Evolutionary conservation across 495 filamentous ascomycete genomes (phyloP).

Genomic region (Penicillium egyptiacum): DNA sequence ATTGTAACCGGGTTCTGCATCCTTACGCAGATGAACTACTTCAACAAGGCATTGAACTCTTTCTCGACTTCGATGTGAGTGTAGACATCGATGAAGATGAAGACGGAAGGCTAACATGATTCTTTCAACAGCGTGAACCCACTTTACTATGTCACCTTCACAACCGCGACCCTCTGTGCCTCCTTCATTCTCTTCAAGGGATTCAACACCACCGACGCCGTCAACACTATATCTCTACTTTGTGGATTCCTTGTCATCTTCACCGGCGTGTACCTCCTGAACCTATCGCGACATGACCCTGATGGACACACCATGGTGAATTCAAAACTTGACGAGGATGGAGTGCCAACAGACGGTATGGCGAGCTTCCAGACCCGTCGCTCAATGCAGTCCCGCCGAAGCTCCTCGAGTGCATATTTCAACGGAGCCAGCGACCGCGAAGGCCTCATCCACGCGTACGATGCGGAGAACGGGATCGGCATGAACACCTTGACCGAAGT

Average conservation of each 20-base stretch:
- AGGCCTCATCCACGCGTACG: slow-evolving; percentile 80
- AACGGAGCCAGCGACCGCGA: slow-evolving; percentile 63
- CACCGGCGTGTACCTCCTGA: slow-evolving; percentile 93
- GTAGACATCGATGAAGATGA: not conserved
- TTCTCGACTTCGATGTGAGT: slow-evolving; percentile 95
- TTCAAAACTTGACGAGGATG: slow-evolving; percentile 63
- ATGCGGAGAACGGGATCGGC: slow-evolving; percentile 67
- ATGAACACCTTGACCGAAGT: slow-evolving; percentile 70
- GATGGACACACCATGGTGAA: slow-evolving; percentile 70
- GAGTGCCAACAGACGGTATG: slow-evolving; percentile 86
- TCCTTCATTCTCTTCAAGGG: slow-evolving; percentile 97
- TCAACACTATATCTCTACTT: slow-evolving; percentile 91
- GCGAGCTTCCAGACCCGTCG: slow-evolving; percentile 83
- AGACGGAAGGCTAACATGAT: slow-evolving; percentile 28
- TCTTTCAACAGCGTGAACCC: slow-evolving; percentile 78
- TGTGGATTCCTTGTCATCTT: slow-evolving; percentile 97
- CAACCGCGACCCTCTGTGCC: slow-evolving; percentile 88
- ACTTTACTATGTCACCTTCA: slow-evolving; percentile 99
- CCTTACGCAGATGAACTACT: slow-evolving; percentile 98
- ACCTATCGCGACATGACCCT: slow-evolving; percentile 87
- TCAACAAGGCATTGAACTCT: slow-evolving; percentile 96
- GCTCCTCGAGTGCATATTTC: slow-evolving; percentile 56
- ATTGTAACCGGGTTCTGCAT: slow-evolving; percentile 93
- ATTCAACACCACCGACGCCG: slow-evolving; percentile 92
- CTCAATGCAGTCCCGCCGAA: slow-evolving; percentile 87